phyloP scores from a whole-genome alignment of 2,329 filamentous ascomycete genomes.

The Microascus cirrosus region DNA sequence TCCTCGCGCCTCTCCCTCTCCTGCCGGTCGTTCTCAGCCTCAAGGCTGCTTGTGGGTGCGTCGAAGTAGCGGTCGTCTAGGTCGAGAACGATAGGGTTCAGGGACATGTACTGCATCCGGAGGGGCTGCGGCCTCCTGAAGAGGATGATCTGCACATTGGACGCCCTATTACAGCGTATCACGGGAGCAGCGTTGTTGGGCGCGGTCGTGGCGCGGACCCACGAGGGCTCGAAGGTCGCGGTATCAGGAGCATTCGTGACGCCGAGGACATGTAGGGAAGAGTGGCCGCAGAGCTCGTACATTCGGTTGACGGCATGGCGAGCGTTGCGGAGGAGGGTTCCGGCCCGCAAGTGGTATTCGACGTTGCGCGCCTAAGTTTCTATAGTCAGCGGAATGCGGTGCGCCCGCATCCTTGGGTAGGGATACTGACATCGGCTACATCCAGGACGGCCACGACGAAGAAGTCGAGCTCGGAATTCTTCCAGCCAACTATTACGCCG shows the following conservation, averaged over 20 bases:
- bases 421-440: conserved; percentile 66
- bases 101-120: conserved; percentile 92
- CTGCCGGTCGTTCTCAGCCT: conserved; percentile 61
- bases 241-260: conserved; percentile 56
- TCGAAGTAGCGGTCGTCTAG: conserved; percentile 56
- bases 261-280: conserved; percentile 76
- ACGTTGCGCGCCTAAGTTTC: conserved; percentile 57
- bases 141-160: conserved; percentile 76
- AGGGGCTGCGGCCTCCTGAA: conserved; percentile 79
- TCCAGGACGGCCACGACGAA: conserved; percentile 84
- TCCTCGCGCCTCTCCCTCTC: conserved; percentile 46
- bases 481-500: conserved; percentile 89
- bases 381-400: not conserved
- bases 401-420: not conserved
- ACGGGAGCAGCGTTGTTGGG: conserved; percentile 47
- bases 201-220: conserved; percentile 51
- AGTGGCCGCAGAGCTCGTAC: conserved; percentile 72
- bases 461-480: conserved; percentile 82
- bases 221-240: conserved; percentile 51
- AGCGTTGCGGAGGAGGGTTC: conserved; percentile 72
- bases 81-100: conserved; percentile 79
- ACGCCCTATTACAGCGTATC: conserved; percentile 59
- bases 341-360: conserved; percentile 75
- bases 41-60: conserved; percentile 34
- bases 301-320: conserved; percentile 71